These are phyloP conservation scores for Aspergillaceae sp. DNA, from an alignment of 2,329 filamentous ascomycete species.

Conservation along the genomic window DNA sequence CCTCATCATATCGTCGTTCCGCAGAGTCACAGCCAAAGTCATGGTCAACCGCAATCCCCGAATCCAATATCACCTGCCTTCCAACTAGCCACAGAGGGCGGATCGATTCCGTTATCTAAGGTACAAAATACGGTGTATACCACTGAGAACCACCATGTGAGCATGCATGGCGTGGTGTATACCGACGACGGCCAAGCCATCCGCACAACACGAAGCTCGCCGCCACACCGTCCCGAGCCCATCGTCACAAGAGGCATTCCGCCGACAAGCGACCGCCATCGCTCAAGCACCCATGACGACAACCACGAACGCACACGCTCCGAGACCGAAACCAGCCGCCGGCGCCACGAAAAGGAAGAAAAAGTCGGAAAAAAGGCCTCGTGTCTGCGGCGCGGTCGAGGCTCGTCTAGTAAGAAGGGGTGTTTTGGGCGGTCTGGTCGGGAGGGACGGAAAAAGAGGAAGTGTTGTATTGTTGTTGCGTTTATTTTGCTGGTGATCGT, in stretches of 20 bases:
- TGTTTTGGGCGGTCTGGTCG: conserved; percentile 57
- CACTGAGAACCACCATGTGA: too few relatives aligned
- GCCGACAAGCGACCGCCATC: too few relatives aligned
- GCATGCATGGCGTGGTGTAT: too few relatives aligned
- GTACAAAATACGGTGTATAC: conserved; percentile 34
- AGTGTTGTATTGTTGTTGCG: conserved; percentile 50
- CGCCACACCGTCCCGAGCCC: too few relatives aligned
- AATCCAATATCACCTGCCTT: conserved; percentile 56
- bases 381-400: conserved; percentile 56
- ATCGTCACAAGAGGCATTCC: too few relatives aligned
- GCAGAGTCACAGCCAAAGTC: conserved; percentile 36
- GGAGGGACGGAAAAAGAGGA: conserved; percentile 50
- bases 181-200: too few relatives aligned
- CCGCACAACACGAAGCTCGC: too few relatives aligned
- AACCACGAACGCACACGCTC: too few relatives aligned
- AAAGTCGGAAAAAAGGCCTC: conserved; percentile 46
- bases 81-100: conserved; percentile 52
- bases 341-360: conserved; percentile 60
- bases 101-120: conserved; percentile 52
- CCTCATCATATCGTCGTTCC: conserved; percentile 50
- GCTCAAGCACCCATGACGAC: too few relatives aligned
- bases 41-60: conserved; percentile 44
- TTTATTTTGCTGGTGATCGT: conserved; percentile 47
- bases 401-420: conserved; percentile 53
- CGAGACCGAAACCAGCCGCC: conserved; percentile 44